A percentile compares a stretch with the other conserved stretches of the same genome.
Conservation (phyloP, 2,329 filamentous ascomycete species). For the Seiridium unicorne region DNA sequence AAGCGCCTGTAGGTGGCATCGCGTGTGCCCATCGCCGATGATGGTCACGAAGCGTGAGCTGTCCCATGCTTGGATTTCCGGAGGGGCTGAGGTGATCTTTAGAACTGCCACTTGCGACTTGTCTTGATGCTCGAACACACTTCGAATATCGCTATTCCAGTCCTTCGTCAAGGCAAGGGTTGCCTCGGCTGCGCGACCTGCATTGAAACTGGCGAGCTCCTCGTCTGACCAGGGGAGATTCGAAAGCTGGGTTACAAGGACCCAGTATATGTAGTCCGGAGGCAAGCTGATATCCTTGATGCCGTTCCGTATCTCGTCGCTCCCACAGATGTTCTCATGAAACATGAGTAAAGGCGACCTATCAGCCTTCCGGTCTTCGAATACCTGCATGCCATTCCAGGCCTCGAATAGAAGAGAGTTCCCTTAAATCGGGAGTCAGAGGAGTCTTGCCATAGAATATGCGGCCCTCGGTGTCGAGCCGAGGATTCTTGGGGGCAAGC, state of each 20-base stretch:
- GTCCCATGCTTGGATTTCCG: no score
- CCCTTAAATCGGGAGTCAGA: conserved; percentile 22
- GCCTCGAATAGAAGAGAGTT: conserved; percentile 13
- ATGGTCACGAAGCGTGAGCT: conserved; percentile 1
- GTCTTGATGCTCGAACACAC: conserved; percentile 9
- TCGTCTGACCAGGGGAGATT: conserved; percentile 9
- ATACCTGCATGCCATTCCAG: conserved; percentile 22
- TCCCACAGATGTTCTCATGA: not conserved
- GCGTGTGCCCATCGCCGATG: conserved; percentile 10
- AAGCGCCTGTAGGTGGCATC: conserved; percentile 16
- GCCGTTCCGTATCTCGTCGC: not conserved
- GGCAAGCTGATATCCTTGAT: conserved; percentile 10
- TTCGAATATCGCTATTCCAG: conserved; percentile 11
- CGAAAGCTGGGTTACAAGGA: conserved; percentile 17
- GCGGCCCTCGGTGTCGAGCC: conserved; percentile 34
- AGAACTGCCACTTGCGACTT: not conserved
- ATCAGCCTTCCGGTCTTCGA: conserved; percentile 12
- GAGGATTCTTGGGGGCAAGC: conserved; percentile 28
- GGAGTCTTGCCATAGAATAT: conserved; percentile 39
- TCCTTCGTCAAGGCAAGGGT: conserved; percentile 9
- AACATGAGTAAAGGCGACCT: conserved; percentile 13
- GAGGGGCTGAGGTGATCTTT: not conserved
- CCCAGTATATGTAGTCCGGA: conserved; percentile 33
- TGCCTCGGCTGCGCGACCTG: not conserved
- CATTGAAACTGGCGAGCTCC: not conserved